Evolutionary conservation across 768 basidiomycete species (phyloP).

Genomic region (Boletus huronensis): DNA sequence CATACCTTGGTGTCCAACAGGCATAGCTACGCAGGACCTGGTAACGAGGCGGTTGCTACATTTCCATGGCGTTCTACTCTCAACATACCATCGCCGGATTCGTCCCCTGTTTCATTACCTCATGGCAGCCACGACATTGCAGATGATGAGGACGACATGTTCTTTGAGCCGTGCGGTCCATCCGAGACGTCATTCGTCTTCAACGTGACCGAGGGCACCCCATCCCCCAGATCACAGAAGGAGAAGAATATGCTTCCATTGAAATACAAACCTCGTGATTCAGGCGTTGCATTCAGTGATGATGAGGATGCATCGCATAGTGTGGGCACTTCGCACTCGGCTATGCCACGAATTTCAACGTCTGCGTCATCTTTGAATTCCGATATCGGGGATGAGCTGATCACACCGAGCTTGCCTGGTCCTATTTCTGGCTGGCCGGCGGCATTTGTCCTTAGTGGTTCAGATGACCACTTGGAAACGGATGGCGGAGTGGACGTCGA

Average conservation of each 20-base stretch:
- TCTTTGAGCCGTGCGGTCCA: constrained; percentile 45
- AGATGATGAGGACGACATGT: constrained; percentile 53
- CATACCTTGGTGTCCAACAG: constrained; percentile 43
- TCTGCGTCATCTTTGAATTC: constrained; percentile 61
- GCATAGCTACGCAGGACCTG: constrained; percentile 64
- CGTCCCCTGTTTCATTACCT: constrained; percentile 41
- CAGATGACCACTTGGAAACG: constrained; percentile 36
- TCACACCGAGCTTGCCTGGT: constrained; percentile 64
- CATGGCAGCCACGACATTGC: constrained; percentile 27
- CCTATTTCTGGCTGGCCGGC: constrained; percentile 61
- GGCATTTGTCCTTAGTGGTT: constrained; percentile 36
- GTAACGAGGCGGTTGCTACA: constrained; percentile 29
- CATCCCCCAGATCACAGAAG: constrained; percentile 46
- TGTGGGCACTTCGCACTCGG: constrained; percentile 23
- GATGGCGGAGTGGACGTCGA: constrained; percentile 49
- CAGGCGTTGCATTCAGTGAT: constrained; percentile 59
- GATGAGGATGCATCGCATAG: constrained; percentile 41
- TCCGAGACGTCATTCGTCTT: constrained; percentile 54
- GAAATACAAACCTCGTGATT: constrained; percentile 73
- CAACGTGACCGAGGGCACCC: constrained; percentile 52
- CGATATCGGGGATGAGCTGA: constrained; percentile 58
- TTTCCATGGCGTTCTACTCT: constrained; percentile 38
- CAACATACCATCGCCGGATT: constrained; percentile 45
- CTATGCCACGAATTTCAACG: constrained; percentile 56
- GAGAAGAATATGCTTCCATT: constrained; percentile 43